A percentile compares a stretch with the other conserved stretches of the same genome.
These are phyloP conservation scores for Aspergillus biplanus DNA, from an alignment of 495 filamentous ascomycete genomes.

Conservation along the genomic window DNA sequence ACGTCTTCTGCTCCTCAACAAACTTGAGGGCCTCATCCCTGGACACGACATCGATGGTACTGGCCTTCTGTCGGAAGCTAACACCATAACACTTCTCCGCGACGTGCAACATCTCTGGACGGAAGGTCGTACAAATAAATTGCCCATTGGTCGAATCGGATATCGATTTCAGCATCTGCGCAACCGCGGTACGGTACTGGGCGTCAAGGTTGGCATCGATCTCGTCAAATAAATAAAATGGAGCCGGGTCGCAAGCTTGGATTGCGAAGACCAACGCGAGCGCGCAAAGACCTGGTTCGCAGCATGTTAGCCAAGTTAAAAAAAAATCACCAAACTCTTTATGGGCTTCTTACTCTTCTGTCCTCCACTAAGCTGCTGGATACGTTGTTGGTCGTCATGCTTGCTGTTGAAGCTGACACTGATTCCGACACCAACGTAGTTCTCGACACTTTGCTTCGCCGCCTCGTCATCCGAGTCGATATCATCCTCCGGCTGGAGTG, in stretches of 20 bases:
- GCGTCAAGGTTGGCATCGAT: conserved; percentile 98
- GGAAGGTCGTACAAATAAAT: conserved; percentile 94
- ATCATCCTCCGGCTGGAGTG: conserved; percentile 63
- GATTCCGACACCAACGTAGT: conserved; percentile 97
- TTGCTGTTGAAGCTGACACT: conserved; percentile 98
- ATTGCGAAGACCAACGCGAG: conserved; percentile 98
- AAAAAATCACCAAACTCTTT: neutral
- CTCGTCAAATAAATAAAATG: conserved; percentile 99
- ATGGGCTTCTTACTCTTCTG: conserved; percentile 78
- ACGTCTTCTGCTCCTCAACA: conserved; percentile 76
- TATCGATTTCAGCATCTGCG: conserved; percentile 80
- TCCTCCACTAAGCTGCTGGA: conserved; percentile 94
- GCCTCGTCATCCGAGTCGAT: conserved; percentile 65
- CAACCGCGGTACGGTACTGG: conserved; percentile 94
- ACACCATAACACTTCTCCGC: conserved; percentile 99
- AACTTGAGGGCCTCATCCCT: conserved; percentile 89
- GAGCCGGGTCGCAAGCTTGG: conserved; percentile 94
- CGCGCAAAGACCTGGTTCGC: conserved; percentile 76
- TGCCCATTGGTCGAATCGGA: conserved; percentile 63
- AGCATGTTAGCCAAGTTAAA: conserved; percentile 27
- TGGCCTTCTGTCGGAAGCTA: conserved; percentile 89
- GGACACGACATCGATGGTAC: conserved; percentile 85
- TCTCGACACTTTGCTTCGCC: conserved; percentile 76
- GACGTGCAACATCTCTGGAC: conserved; percentile 92
- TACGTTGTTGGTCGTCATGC: conserved; percentile 95